Base-by-base conservation (phyloP, 2,329 filamentous ascomycete species). In the Phymatotrichopsis omnivora region DNA sequence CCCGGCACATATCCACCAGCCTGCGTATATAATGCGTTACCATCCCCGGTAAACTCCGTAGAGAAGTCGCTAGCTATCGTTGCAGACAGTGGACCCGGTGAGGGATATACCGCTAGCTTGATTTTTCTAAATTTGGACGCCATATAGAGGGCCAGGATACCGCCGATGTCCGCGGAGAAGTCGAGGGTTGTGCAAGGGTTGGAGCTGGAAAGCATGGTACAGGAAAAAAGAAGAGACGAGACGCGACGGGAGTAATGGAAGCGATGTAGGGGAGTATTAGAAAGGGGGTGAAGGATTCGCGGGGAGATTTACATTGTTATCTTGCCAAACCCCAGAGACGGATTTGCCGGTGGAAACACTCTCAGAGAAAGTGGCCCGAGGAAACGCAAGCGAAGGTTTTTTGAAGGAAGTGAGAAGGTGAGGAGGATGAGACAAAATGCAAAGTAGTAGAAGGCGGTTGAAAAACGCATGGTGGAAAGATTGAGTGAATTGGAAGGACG, bases 91-190 rank as follows among this genome's bases (percentile, higher is more conserved):
- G 23, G 42, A 45, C 25, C 31, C 35, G 4, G n/a, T 24, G 34
- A 45, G 27, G 2, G 42, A 19, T n/a, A 45, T 29, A 16, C 42
- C 42, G 4, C 37, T 45, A n/a, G 42, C 30, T 25, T 32, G 34
- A 20, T 45, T 37, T 10, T 14, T 17, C 10, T 34, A 16, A 5
- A 20, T 19, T 11, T 20, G 16, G 22, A 20, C 16, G 7, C 31
- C 31, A 34, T 19, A 12, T 34, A 7, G 7, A 34, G 5, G 10
- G 31, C 5, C 16, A 34, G 16, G 11, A 34, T 34, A 10, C 31
- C 31, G 11, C 16, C 31, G 3, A 20, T 34, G 11, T 34, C 22
- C 7, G 22, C 31, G 10, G 16, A 16, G 11, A 34, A 34, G 22
- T 34, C 31, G 16, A 34, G 22, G 16, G 31, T 34, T n/a, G 22